Evolutionary conservation across 2,329 filamentous ascomycete species (phyloP).

Genomic region (Paradendryphiella salina): DNA sequence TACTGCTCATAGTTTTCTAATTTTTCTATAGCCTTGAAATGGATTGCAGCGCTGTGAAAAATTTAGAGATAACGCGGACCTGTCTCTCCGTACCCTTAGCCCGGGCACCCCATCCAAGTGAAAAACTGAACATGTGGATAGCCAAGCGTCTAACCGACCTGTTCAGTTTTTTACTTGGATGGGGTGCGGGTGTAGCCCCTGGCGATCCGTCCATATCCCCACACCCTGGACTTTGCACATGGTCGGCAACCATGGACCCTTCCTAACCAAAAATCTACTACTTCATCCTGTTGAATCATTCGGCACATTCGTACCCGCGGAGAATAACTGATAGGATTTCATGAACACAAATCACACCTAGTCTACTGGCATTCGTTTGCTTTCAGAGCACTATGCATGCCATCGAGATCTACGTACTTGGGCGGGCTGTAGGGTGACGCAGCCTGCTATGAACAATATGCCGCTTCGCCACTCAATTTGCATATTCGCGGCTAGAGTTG

Average conservation of each 20-base stretch:
- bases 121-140: no score
- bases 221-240: conserved; percentile 9
- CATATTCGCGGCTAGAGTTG: not conserved
- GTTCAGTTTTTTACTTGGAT: no score
- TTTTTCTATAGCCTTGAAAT: no score
- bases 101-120: no score
- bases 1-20: no score
- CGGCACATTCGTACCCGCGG: not conserved
- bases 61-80: no score
- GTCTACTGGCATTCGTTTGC: not conserved
- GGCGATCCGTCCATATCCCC: conserved; percentile 13
- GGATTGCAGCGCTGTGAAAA: no score
- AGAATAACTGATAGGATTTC: not conserved
- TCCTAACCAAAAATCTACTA: conserved; percentile 14
- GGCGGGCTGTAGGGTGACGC: conserved; percentile 7
- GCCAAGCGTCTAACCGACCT: no score
- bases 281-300: conserved; percentile 12
- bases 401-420: conserved; percentile 11
- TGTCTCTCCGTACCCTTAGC: no score
- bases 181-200: no score
- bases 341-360: conserved; percentile 4
- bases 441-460: conserved; percentile 1
- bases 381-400: conserved; percentile 1
- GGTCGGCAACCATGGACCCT: conserved; percentile 4
- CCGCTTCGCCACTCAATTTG: conserved; percentile 7